A percentile compares a stretch with the other conserved stretches of the same genome.
phyloP scores from a whole-genome alignment of 495 filamentous ascomycete species.

The Astrothelium subdiscretum region DNA sequence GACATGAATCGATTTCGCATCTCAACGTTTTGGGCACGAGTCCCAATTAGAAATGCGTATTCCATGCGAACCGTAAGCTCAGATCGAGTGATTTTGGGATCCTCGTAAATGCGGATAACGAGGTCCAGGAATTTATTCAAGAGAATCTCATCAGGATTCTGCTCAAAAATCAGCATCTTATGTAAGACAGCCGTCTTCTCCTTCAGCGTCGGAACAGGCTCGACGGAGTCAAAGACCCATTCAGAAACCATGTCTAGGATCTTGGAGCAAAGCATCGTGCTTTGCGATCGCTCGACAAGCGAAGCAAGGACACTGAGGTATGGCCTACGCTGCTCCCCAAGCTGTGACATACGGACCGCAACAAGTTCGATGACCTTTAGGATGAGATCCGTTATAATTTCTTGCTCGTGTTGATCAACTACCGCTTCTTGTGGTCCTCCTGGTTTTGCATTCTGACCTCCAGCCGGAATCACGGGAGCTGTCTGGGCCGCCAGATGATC shows the following conservation, averaged over 20 bases:
- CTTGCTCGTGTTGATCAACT: conserved; percentile 63
- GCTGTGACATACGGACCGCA: conserved; percentile 77
- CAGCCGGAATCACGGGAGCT: conserved; percentile 26
- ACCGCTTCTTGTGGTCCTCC: conserved; percentile 34
- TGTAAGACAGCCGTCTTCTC: conserved; percentile 94
- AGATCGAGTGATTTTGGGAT: conserved; percentile 84
- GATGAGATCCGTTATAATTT: conserved; percentile 77
- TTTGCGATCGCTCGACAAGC: conserved; percentile 85
- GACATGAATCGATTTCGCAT: conserved; percentile 94
- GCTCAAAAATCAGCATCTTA: conserved; percentile 95
- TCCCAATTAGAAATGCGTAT: conserved; percentile 94
- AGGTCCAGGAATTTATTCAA: conserved; percentile 87
- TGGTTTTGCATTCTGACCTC: conserved; percentile 13
- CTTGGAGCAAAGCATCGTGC: conserved; percentile 73
- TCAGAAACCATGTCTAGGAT: conserved; percentile 86
- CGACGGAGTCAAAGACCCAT: conserved; percentile 90
- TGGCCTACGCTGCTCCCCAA: conserved; percentile 84
- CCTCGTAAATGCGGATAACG: conserved; percentile 94
- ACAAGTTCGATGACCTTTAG: conserved; percentile 90
- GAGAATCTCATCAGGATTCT: conserved; percentile 66
- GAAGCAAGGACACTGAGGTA: conserved; percentile 91
- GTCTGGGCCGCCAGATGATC: conserved; percentile 78
- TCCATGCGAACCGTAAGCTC: conserved; percentile 94
- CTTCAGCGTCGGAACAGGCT: conserved; percentile 90
- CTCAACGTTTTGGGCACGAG: conserved; percentile 84